Conservation (phyloP, 257 asterid genomes). For the Euphrasia confusa region DNA sequence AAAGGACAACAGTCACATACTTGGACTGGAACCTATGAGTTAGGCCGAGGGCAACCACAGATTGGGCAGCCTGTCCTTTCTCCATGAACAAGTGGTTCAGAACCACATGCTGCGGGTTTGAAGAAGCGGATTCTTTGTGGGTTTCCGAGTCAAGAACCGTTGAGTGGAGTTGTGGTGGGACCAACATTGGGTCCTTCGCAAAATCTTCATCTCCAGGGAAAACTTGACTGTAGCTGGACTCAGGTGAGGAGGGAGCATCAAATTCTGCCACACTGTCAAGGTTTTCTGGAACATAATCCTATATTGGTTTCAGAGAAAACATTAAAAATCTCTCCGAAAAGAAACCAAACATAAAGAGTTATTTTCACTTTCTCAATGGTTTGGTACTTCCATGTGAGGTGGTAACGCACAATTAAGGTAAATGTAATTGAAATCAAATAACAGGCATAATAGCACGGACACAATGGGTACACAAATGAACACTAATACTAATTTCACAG, state of each 20-base stretch:
- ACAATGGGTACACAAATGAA: too few species aligned
- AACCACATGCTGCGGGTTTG: conserved; percentile 75
- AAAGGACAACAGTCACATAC: conserved; percentile 81
- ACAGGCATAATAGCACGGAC: too few species aligned
- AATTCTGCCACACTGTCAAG: conserved; percentile 73
- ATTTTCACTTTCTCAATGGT: neutral
- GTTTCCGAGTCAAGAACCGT: conserved; percentile 40
- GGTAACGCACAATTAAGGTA: too few species aligned
- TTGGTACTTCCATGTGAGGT: too few species aligned
- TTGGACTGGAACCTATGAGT: conserved; percentile 81
- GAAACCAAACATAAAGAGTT: neutral
- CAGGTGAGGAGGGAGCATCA: conserved; percentile 88
- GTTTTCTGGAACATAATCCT: conserved; percentile 78
- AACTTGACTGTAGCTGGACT: conserved; percentile 60
- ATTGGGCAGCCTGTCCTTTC: conserved; percentile 62
- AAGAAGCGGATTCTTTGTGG: conserved; percentile 34
- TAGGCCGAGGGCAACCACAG: conserved; percentile 75
- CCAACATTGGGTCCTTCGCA: conserved; percentile 64
- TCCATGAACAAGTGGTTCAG: conserved; percentile 83
- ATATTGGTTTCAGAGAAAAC: conserved; percentile 14
- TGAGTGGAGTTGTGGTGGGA: conserved; percentile 74
- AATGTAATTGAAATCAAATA: too few species aligned
- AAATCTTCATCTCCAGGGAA: conserved; percentile 71
- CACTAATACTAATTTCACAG: neutral
- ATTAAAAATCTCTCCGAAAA: neutral